Evolutionary conservation across 2,329 filamentous ascomycete species (phyloP), one percentile per base, ranked within the genome.

Genomic region (Monosporascus sp.): DNA sequence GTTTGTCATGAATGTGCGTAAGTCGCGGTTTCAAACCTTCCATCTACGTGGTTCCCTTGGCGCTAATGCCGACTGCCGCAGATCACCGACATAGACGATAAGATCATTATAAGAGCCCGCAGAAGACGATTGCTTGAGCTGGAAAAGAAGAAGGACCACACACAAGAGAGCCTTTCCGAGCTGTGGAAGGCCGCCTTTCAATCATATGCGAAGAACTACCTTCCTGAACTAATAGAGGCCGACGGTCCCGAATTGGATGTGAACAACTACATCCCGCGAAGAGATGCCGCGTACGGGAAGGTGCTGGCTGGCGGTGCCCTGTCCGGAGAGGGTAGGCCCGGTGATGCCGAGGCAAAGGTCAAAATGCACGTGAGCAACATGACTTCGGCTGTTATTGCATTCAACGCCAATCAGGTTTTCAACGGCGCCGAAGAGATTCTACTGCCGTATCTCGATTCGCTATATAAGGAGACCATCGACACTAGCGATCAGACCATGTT

Each of bases 341-440:
- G 87, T 7, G 91, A 96, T 64, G 84, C 85, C 52, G 89, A 95
- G 68, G 89, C 90, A 15, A 96, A 96, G 74, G 73, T 90, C 60
- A 95, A 92, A 73, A 95, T 96, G 90, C 89, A 96, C 64, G 80
- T 95, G 57, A 85, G 83, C 64, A 82, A 80, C 64, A 80, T 80
- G 74, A 75, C 75, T 48, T 68, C 76, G 26, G 81, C 82, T 1
- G 74, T 76, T 2, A 63, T 67, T 50, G 76, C 79, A 7, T 77
- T 84, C 51, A 69, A 72, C 45, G 67, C 70, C n/a, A 71, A 73
- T 41, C 70, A 74, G 47, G 69, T 82, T 20, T 83, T 82, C 64
- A 77, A 78, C 1, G 78, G 78, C 35, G 75, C 78, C 28, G 81
- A 85, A 58, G 82, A 85, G 58, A 83, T 96, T 20, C 73, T 97